A percentile compares a stretch with the other conserved stretches of the same genome.
These are phyloP conservation scores for Zasmidium cellare DNA, from an alignment of 2,329 filamentous ascomycete genomes.

Conservation along the genomic window DNA sequence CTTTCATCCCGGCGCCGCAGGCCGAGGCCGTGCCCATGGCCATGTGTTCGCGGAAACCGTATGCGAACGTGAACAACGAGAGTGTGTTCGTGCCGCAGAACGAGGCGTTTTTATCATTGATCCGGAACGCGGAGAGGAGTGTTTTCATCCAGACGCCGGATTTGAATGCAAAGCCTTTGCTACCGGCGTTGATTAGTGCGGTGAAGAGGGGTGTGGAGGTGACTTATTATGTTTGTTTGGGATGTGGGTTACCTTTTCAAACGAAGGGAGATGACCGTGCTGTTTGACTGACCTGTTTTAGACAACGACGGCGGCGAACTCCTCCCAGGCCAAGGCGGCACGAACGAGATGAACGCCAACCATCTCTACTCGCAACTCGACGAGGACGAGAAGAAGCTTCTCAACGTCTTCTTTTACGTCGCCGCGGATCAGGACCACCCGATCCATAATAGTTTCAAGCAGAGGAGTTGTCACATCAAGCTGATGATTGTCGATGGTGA, in stretches of 20 bases:
- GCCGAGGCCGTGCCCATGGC: slow-evolving; percentile 26
- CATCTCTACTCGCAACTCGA: slow-evolving; percentile 57
- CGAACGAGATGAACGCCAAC: slow-evolving; percentile 69
- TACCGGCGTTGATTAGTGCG: slow-evolving; percentile 64
- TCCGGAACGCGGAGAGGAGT: slow-evolving; percentile 61
- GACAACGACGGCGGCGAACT: slow-evolving; percentile 76
- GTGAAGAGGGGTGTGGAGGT: slow-evolving; percentile 68
- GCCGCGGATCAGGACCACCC: slow-evolving; percentile 71
- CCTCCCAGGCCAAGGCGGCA: slow-evolving; percentile 72
- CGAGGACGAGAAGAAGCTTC: slow-evolving; percentile 45
- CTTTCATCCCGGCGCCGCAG: slow-evolving; percentile 58
- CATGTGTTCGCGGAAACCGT: slow-evolving; percentile 60
- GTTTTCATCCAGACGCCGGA: slow-evolving; percentile 81
- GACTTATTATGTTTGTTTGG: slow-evolving; percentile 70
- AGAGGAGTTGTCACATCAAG: slow-evolving; percentile 73
- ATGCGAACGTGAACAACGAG: slow-evolving; percentile 62
- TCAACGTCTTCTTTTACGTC: slow-evolving; percentile 68
- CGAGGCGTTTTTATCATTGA: slow-evolving; percentile 68
- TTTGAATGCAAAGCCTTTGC: slow-evolving; percentile 68
- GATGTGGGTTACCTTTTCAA: slow-evolving; percentile 43
- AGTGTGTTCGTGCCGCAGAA: slow-evolving; percentile 70
- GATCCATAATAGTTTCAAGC: slow-evolving; percentile 65
- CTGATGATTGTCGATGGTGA: slow-evolving; percentile 67
- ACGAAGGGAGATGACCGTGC: too few relatives aligned
- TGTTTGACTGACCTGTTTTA: too few relatives aligned